Evolutionary conservation across 441 rosid species (phyloP).

Genomic region (Pelargonium cotyledonis): DNA sequence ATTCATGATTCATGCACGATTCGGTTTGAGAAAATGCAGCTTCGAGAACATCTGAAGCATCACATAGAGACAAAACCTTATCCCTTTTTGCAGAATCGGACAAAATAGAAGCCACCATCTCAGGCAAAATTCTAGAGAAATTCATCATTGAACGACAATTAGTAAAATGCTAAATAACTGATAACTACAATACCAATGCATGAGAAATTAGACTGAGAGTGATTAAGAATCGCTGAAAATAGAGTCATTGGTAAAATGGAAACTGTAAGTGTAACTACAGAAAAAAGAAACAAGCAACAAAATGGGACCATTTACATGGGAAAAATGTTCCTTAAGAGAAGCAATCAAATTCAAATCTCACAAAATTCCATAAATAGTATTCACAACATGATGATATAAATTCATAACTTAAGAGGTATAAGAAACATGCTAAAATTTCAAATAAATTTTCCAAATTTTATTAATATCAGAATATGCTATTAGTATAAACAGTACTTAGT

Average conservation of each 20-base stretch:
- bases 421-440: neutral
- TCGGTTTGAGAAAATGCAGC: slow-evolving; percentile 74
- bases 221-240: too few species aligned
- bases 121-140: slow-evolving; percentile 66
- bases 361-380: neutral
- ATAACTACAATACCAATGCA: neutral
- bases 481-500: too few species aligned
- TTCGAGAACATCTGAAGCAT: slow-evolving; percentile 84
- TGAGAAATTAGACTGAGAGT: neutral
- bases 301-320: neutral
- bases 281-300: neutral
- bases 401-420: neutral
- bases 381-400: neutral
- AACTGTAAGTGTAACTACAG: too few species aligned
- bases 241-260: too few species aligned
- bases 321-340: neutral
- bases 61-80: slow-evolving; percentile 53
- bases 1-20: slow-evolving; percentile 63
- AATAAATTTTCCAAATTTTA: neutral
- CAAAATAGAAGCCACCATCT: slow-evolving; percentile 60
- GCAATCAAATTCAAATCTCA: neutral
- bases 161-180: neutral
- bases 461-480: too few species aligned
- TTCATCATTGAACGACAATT: slow-evolving; percentile 8
- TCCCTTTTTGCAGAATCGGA: slow-evolving; percentile 62